These are phyloP conservation scores for Rhizoclosmatium globosum DNA, from an alignment of 192 early-diverging fungal species.

Conservation along the genomic window DNA sequence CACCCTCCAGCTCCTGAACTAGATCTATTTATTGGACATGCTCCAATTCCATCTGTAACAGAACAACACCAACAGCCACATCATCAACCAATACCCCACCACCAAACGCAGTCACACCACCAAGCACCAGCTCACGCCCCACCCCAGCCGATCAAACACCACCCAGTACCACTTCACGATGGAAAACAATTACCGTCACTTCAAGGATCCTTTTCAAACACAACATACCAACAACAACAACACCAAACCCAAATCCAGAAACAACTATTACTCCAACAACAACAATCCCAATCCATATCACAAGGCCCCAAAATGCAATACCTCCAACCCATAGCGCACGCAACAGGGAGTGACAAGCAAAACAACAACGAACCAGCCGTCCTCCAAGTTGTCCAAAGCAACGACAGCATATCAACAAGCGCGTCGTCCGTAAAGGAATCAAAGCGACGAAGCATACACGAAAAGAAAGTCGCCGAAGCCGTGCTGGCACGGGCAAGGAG, in stretches of 20 bases:
- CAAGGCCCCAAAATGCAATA: slow-evolving; percentile 4
- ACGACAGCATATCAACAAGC: neutral
- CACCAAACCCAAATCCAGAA: slow-evolving; percentile 31
- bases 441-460: neutral
- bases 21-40: slow-evolving; percentile 20
- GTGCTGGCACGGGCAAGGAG: slow-evolving; percentile 25
- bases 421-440: neutral
- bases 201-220: neutral
- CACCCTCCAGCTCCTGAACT: neutral
- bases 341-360: neutral
- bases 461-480: slow-evolving; percentile 31
- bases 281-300: neutral
- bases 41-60: neutral
- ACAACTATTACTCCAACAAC: slow-evolving; percentile 16
- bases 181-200: neutral
- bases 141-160: neutral
- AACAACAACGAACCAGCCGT: neutral
- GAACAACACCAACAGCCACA: neutral
- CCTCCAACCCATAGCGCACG: slow-evolving; percentile 16
- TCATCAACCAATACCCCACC: neutral
- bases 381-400: neutral
- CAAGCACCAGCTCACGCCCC: neutral
- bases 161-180: neutral
- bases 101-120: neutral
- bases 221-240: slow-evolving; percentile 17